These are phyloP conservation scores for Skeletonema marinoi DNA, from an alignment of 108 stramenopile species.

Conservation along the genomic window DNA sequence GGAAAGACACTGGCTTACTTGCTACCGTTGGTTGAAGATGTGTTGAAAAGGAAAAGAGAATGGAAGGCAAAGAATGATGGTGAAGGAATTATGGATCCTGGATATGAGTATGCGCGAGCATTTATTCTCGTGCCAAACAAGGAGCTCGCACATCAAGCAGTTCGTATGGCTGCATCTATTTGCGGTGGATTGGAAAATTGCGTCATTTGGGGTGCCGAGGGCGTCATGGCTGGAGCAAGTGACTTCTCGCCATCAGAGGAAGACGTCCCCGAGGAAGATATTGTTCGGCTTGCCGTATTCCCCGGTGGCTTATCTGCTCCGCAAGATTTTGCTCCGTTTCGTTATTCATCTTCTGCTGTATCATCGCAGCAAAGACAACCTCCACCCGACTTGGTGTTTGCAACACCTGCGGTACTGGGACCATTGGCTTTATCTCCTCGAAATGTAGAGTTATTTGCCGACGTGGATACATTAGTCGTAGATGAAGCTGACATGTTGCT, in stretches of 20 bases:
- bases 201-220: constrained; percentile 39
- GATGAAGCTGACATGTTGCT: constrained; percentile 98
- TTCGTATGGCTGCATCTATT: constrained; percentile 79
- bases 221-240: constrained; percentile 19
- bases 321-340: constrained; percentile 81
- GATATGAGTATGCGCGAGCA: constrained; percentile 80
- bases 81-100: constrained; percentile 25
- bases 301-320: constrained; percentile 80
- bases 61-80: constrained; percentile 29
- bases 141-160: constrained; percentile 86
- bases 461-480: constrained; percentile 83
- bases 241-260: constrained; percentile 9
- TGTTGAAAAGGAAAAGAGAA: constrained; percentile 63
- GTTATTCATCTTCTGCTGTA: constrained; percentile 50
- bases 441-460: constrained; percentile 88
- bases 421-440: constrained; percentile 88
- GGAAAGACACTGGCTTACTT: constrained; percentile 98
- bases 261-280: constrained; percentile 42
- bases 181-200: constrained; percentile 61
- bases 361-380: constrained; percentile 45
- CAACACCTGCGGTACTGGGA: constrained; percentile 93
- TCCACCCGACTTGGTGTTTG: constrained; percentile 89
- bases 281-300: constrained; percentile 79
- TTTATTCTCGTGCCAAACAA: constrained; percentile 90
- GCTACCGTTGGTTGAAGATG: constrained; percentile 84